Base-by-base conservation (phyloP, 208 protist species). In the Lotmaria passim region DNA sequence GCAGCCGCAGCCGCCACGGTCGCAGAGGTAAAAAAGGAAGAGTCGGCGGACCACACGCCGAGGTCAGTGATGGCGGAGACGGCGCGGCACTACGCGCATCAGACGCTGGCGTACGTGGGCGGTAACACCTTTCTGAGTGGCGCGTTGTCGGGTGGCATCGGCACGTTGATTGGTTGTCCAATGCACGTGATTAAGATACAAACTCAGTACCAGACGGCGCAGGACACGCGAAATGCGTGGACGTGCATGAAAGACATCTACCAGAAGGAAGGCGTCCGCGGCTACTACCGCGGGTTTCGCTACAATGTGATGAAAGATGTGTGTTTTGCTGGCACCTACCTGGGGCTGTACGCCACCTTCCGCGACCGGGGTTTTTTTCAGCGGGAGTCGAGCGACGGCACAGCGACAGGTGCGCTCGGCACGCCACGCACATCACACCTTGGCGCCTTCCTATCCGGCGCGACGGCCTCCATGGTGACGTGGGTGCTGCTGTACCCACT, bases 121-220 rank as follows among this genome's bases (percentile, higher is more conserved):
- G 55, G 52, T 8, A 94, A 64, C 56, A 77, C 87, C 6, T 93
- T 92, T 58, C 61, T 76, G 7, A 60, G 87, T n/a, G 91, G 91
- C 12, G 86, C 87, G 5, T 47, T 94, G 26, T 87, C 87, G 7
- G 91, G 91, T n/a, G 86, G 79, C 17, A n/a, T 83, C 0, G 91
- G 91, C n/a, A 94, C 91, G 24, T 34, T 94, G 31, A 89, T 96
- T 68, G 87, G 91, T 10, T 96, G 91, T 62, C 91, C 91, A 10
- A 87, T 94, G 81, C 86, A 96, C 66, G 91, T 96, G 17, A 83
- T 96, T 34, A 96, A 96, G 64, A 88, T 96, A n/a, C 79, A 86
- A 39, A 94, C 91, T 21, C 91, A 96, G 71, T 86, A 84, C 57
- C 69, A 73, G 34, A 94, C 91, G 0, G 51, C 60, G 4, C 26